Evolutionary conservation across 352 stramenopile genomes (phyloP).

Genomic region (Peronospora destructor): DNA sequence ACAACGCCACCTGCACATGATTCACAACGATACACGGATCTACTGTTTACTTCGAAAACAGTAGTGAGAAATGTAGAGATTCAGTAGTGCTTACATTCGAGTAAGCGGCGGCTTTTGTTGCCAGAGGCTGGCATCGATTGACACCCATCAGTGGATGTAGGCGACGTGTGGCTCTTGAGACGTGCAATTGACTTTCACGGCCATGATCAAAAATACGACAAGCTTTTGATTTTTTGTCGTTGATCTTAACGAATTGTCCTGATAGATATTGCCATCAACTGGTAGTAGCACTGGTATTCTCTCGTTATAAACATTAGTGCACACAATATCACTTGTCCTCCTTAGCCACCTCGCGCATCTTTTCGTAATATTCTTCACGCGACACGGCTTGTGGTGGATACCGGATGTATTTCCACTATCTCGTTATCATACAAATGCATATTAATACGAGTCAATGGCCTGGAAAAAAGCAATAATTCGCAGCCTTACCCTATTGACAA

Average conservation of each 20-base stretch:
- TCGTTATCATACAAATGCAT: conserved; percentile 1
- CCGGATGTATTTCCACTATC: conserved; percentile 80
- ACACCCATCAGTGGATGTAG: conserved; percentile 12
- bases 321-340: conserved; percentile 35
- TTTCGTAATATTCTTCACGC: conserved; percentile 68
- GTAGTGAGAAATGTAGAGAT: conserved; percentile 23
- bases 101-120: neutral
- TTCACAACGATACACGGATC: conserved; percentile 95
- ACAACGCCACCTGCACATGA: conserved; percentile 93
- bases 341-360: conserved; percentile 63
- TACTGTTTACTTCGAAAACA: conserved; percentile 90
- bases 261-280: neutral
- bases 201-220: conserved; percentile 10
- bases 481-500: conserved; percentile 48
- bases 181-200: neutral
- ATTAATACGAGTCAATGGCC: neutral
- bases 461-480: neutral
- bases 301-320: too few species aligned
- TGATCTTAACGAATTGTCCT: conserved; percentile 12
- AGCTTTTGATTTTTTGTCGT: conserved; percentile 19
- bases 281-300: neutral
- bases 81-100: neutral
- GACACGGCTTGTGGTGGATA: conserved; percentile 72
- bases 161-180: conserved; percentile 5
- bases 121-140: neutral